These are phyloP conservation scores for Diplocarpon rosae DNA, from an alignment of 2,329 filamentous ascomycete species.

Conservation along the genomic window DNA sequence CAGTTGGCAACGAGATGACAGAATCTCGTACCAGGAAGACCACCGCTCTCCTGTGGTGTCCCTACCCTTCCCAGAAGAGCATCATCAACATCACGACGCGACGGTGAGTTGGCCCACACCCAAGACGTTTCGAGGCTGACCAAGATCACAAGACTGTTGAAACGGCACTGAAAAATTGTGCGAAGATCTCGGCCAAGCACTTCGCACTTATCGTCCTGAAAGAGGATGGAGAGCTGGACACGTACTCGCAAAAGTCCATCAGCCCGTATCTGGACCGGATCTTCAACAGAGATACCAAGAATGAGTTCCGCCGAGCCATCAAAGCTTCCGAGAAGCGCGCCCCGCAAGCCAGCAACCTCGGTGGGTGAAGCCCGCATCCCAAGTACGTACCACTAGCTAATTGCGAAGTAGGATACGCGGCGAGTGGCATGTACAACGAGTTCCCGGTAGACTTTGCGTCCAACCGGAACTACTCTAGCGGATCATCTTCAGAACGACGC, in stretches of 20 bases:
- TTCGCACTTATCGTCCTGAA: constrained; percentile 20
- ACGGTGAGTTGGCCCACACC: neutral
- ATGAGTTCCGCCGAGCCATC: constrained; percentile 11
- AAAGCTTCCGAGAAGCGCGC: constrained; percentile 5
- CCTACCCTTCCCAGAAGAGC: neutral
- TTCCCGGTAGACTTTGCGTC: constrained; percentile 13
- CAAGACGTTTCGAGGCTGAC: constrained; percentile 2
- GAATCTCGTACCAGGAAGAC: constrained; percentile 15
- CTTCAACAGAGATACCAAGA: constrained; percentile 13
- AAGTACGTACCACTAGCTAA: neutral
- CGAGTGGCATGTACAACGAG: constrained; percentile 11
- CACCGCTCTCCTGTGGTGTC: neutral
- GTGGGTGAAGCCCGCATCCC: too few relatives aligned
- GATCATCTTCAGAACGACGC: constrained; percentile 13
- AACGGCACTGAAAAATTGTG: constrained; percentile 18
- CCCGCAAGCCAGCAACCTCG: neutral
- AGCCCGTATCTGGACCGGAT: constrained; percentile 13
- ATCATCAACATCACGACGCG: constrained; percentile 5
- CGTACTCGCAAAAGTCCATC: constrained; percentile 17
- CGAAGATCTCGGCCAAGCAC: constrained; percentile 15
- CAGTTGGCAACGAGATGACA: constrained; percentile 13
- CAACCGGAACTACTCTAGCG: constrained; percentile 11
- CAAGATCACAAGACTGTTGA: constrained; percentile 17
- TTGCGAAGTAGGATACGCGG: constrained; percentile 12
- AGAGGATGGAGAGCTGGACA: constrained; percentile 19